Percentiles rank a stretch among this genome's conserved stretches.
These are phyloP conservation scores for Excoecaria agallocha DNA, from an alignment of 345 rosid genomes.

Conservation along the genomic window DNA sequence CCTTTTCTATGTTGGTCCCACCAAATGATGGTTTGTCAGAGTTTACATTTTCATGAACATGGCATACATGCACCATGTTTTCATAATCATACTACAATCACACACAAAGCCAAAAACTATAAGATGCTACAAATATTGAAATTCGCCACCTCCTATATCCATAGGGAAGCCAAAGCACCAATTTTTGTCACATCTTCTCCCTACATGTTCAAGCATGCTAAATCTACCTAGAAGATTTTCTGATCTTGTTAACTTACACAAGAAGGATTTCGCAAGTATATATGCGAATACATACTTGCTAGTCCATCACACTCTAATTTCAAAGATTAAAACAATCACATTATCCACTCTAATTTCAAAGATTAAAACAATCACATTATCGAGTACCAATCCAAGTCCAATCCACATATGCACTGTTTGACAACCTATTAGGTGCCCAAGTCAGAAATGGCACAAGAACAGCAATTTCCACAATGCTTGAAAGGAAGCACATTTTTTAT, in stretches of 20 bases:
- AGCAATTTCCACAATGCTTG: not conserved
- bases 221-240: not conserved
- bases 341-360: too few relatives aligned
- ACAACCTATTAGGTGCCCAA: not conserved
- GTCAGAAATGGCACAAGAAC: not conserved
- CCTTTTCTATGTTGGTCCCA: not conserved
- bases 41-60: not conserved
- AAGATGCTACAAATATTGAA: not conserved
- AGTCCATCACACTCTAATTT: not conserved
- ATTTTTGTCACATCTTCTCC: not conserved
- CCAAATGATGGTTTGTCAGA: not conserved
- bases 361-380: too few relatives aligned
- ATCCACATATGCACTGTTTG: not conserved
- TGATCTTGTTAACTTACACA: not conserved
- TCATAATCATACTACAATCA: not conserved
- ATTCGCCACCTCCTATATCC: not conserved
- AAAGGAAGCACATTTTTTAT: not conserved
- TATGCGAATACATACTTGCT: not conserved
- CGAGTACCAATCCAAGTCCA: too few relatives aligned
- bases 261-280: not conserved
- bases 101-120: not conserved
- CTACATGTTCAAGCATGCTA: not conserved
- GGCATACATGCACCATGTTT: not conserved
- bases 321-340: not conserved
- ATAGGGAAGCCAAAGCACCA: not conserved